phyloP scores from a whole-genome alignment of 2,329 filamentous ascomycete species.

The Echinosphaeria canescens region DNA sequence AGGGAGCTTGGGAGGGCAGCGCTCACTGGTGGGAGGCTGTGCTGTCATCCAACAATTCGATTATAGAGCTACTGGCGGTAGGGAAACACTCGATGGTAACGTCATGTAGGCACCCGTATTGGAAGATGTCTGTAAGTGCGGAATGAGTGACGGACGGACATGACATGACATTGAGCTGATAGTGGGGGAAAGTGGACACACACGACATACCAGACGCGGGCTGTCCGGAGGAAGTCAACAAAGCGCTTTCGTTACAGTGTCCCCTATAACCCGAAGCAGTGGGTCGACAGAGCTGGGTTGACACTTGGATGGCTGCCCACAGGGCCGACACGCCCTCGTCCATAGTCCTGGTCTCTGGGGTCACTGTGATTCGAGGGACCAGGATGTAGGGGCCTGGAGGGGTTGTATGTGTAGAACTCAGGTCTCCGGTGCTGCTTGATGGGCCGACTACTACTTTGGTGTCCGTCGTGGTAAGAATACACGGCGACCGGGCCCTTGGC shows the following conservation, averaged over 20 bases:
- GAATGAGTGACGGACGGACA: constrained; percentile 8
- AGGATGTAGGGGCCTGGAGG: constrained; percentile 10
- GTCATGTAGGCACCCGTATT: constrained; percentile 26
- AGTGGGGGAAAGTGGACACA: too few relatives aligned
- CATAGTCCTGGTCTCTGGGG: constrained; percentile 15
- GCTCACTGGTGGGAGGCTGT: too few relatives aligned
- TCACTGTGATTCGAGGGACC: constrained; percentile 19
- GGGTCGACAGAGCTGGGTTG: constrained; percentile 13
- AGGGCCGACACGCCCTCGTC: constrained; percentile 12
- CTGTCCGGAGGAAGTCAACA: constrained; percentile 3
- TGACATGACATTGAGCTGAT: constrained; percentile 22
- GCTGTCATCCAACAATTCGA: constrained; percentile 23
- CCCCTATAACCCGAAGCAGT: constrained; percentile 2
- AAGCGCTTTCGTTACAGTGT: constrained; percentile 3
- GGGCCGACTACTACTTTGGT: too few relatives aligned
- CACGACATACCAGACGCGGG: too few relatives aligned
- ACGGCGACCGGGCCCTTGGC: too few relatives aligned
- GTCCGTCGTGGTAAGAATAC: too few relatives aligned
- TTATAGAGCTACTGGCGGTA: constrained; percentile 14
- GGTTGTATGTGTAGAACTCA: background rate
- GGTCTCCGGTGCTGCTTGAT: too few relatives aligned
- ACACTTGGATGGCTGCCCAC: constrained; percentile 28
- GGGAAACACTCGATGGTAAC: constrained; percentile 22
- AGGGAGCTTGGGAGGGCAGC: constrained; percentile 19
- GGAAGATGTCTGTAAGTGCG: constrained; percentile 11